Evolutionary conservation across 495 filamentous ascomycete species (phyloP), one percentile per base, ranked within the genome.

Genomic region (Sordaria brevicollis): DNA sequence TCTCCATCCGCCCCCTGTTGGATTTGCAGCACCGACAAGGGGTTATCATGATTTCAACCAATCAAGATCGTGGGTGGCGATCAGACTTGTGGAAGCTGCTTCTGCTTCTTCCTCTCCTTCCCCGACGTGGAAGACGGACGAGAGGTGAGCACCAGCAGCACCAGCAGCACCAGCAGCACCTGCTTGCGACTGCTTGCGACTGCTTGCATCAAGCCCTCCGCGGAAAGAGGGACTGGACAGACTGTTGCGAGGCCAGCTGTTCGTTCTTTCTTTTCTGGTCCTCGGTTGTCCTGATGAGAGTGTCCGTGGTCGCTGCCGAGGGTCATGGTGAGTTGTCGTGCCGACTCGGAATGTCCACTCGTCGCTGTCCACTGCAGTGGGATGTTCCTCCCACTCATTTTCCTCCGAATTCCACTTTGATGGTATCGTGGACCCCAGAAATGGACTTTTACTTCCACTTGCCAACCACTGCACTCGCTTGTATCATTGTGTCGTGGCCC

Each of bases 71-170:
- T 15, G 38, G 67, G 73, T 70, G 69, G 74, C 76, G 77, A 76
- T 78, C 77, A 78, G 76, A 79, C 77, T 79, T 78, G 49, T 54
- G 49, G 21, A 13, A 31, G 49, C 11, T 62, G n/a, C n/a, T n/a
- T n/a, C n/a, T n/a, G n/a, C n/a, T n/a, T n/a, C n/a, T 25, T 62
- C 13, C 25, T 62, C 49, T 62, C 25, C 8, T 62, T 62, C 49
- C 49, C 49, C 21, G 49, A 57, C 49, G n/a, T n/a, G n/a, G n/a
- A 15, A 57, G 43, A 54, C 49, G 49, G 35, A 7, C 35, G 35
- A 36, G 49, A 57, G 43, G 21, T 29, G 49, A 57, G 10, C 11
- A 36, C 11, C 35, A 57, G 49, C 21, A 57, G 43, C 7, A 36
- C 7, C 39, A 43, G 39, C 41, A 49, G 41, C 41, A 49, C 3